Base-by-base conservation (phyloP, 2,329 filamentous ascomycete genomes). In the Trichophyton equinum region DNA sequence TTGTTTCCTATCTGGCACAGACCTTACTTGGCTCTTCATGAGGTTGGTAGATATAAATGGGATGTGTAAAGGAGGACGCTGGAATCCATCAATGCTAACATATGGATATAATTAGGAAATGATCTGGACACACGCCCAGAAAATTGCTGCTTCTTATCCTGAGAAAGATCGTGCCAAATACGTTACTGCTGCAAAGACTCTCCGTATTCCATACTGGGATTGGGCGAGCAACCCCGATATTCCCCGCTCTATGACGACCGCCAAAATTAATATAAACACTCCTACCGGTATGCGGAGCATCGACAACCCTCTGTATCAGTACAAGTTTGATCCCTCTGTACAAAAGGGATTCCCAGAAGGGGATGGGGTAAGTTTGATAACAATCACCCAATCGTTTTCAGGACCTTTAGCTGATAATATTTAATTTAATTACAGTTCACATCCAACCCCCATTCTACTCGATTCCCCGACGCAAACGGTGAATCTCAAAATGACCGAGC, bases 1-100 rank as follows among this genome's bases (percentile, higher is more conserved):
- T 76, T 94, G 15, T 94, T 95, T 70, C 83, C 86, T 44, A 81
- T 85, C 44, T 95, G 90, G 90, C 90, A 95, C 77, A 82, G 90
- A 57, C 87, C 89, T 0, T 95, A 92, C 72, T 77, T 94, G 60
- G 77, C 82, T 8, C 73, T 86, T 8, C 84, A 76, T 64, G 79
- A 87, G 74, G 81, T 82, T 66, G 57, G 68, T 58, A 25, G 36
- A 9, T 22, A 22, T 53, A 9, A n/a, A 33, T 25, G 4, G n/a
- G 8, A 7, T 18, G n/a, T 5, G 8, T n/a, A 47, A 57, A 33
- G 60, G 53, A 8, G 13, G 6, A 44, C 8, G 18, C 22, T 33
- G 25, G 33, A 22, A 9, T 38, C 33, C 9, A 38, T 3, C 33
- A 11, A 11, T 20, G n/a, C 44, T 27, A 42, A 57, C 27, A 55